A percentile compares a stretch with the other conserved stretches of the same genome.
These are phyloP conservation scores for Cyberlindnera amylophila DNA, from an alignment of 805 yeast genomes.

Conservation along the genomic window DNA sequence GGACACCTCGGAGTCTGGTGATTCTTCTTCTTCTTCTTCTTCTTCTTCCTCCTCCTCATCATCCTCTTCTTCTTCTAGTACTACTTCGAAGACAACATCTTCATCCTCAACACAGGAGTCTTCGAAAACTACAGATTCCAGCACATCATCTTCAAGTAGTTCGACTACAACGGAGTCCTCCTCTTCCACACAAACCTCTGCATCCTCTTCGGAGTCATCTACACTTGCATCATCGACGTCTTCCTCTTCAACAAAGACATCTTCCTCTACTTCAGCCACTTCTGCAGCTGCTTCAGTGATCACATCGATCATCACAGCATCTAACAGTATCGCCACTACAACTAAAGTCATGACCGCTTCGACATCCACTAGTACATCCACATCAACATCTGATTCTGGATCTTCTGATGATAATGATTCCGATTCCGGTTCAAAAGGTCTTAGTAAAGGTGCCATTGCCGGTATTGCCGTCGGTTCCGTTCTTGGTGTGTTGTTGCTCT, in stretches of 20 bases:
- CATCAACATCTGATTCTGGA: constrained; percentile 16
- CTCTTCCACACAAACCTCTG: constrained; percentile 1
- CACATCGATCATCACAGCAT: constrained; percentile 20
- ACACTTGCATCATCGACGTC: neutral
- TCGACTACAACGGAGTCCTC: constrained; percentile 13
- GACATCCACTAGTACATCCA: neutral
- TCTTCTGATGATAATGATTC: neutral
- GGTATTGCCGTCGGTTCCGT: constrained; percentile 58
- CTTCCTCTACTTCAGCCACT: constrained; percentile 3
- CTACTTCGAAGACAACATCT: too few species aligned
- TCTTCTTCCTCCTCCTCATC: constrained; percentile 15
- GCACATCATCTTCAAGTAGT: constrained; percentile 15
- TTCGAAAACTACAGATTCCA: constrained; percentile 7
- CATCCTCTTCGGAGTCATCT: neutral
- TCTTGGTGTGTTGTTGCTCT: constrained; percentile 39
- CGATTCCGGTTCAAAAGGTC: constrained; percentile 2
- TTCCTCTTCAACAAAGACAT: neutral
- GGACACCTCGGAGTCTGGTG: constrained; percentile 16
- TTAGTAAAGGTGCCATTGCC: constrained; percentile 49
- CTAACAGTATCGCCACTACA: constrained; percentile 15
- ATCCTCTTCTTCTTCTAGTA: too few species aligned
- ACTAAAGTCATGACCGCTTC: constrained; percentile 13
- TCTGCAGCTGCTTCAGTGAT: constrained; percentile 10
- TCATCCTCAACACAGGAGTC: constrained; percentile 11
- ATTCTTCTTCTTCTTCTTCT: constrained; percentile 12